A percentile compares a stretch with the other conserved stretches of the same genome.
These are phyloP conservation scores for Penicillium arizonense DNA, from an alignment of 495 filamentous ascomycete genomes.

Conservation along the genomic window DNA sequence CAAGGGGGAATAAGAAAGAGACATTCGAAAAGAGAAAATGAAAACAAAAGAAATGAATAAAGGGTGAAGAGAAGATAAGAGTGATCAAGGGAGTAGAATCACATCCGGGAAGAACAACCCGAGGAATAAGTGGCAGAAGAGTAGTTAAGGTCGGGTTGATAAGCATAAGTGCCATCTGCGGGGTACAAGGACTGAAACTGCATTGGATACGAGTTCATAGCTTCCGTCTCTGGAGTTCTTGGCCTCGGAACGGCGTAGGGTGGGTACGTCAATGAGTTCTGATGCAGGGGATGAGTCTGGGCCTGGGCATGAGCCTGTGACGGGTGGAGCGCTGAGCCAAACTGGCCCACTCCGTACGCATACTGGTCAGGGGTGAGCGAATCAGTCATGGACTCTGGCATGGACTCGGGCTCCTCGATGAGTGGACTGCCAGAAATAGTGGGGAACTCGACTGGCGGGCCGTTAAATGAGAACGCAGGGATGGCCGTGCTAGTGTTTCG, in stretches of 20 bases:
- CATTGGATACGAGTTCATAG: slow-evolving; percentile 24
- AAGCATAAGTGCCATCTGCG: slow-evolving; percentile 13
- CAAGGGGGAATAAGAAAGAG: slow-evolving; percentile 13
- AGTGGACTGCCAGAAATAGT: slow-evolving; percentile 28
- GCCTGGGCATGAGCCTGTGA: slow-evolving; percentile 9
- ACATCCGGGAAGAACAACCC: slow-evolving; percentile 24
- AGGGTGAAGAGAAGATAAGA: not conserved
- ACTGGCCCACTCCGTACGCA: slow-evolving; percentile 11
- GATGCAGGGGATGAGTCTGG: slow-evolving; percentile 30
- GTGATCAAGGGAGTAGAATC: slow-evolving; percentile 7
- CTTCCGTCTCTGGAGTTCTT: slow-evolving; percentile 19
- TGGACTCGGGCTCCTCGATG: slow-evolving; percentile 30
- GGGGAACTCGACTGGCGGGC: slow-evolving; percentile 16
- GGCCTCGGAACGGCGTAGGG: slow-evolving; percentile 31
- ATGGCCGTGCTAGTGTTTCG: slow-evolving; percentile 14
- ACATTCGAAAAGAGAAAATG: not conserved
- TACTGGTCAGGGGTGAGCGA: slow-evolving; percentile 11
- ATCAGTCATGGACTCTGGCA: slow-evolving; percentile 22
- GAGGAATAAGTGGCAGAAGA: slow-evolving; percentile 12
- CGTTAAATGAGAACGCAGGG: slow-evolving; percentile 12
- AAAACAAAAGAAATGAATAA: not conserved
- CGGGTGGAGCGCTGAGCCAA: slow-evolving; percentile 15
- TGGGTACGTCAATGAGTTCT: slow-evolving; percentile 39
- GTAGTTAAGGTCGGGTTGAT: slow-evolving; percentile 19
- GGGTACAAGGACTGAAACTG: slow-evolving; percentile 16